These are phyloP conservation scores for Takashimella tepidaria DNA, from an alignment of 1,284 basidiomycete genomes.

Conservation along the genomic window DNA sequence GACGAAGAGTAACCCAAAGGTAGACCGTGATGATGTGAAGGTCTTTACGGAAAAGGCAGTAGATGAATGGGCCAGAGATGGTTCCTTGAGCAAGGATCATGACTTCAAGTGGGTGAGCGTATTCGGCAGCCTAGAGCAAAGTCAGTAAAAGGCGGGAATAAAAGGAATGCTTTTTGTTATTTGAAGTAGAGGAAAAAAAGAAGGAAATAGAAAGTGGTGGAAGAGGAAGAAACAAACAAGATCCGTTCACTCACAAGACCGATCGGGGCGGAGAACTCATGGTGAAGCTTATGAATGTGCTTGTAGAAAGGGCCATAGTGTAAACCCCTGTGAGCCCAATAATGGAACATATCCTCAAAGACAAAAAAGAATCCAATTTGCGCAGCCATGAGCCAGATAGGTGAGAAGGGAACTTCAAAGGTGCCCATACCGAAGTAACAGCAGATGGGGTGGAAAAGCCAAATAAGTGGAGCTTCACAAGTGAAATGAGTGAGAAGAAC, in stretches of 20 bases:
- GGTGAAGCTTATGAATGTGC: constrained; percentile 95
- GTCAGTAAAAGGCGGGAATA: too few species aligned
- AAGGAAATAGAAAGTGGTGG: neutral
- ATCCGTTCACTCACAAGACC: constrained; percentile 66
- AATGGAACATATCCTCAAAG: constrained; percentile 91
- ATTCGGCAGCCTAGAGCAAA: constrained; percentile 75
- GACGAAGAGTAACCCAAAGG: constrained; percentile 81
- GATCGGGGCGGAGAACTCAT: constrained; percentile 96
- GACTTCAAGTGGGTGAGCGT: constrained; percentile 91
- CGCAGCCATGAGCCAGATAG: constrained; percentile 61
- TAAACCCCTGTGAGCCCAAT: constrained; percentile 73
- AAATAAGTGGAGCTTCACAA: constrained; percentile 91
- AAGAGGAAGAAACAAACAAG: neutral
- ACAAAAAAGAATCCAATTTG: constrained; percentile 91
- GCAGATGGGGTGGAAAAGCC: constrained; percentile 93
- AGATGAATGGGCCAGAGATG: constrained; percentile 79
- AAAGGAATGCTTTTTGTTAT: too few species aligned
- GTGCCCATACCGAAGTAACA: constrained; percentile 86
- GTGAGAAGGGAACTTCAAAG: constrained; percentile 81
- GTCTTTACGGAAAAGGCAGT: constrained; percentile 55
- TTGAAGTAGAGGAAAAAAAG: neutral
- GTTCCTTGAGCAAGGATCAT: constrained; percentile 83
- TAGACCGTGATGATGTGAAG: constrained; percentile 82
- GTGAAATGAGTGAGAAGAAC: constrained; percentile 96
- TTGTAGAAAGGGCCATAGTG: constrained; percentile 92